These are phyloP conservation scores for Cercospora sp. DNA, from an alignment of 2,329 filamentous ascomycete species.

Conservation along the genomic window DNA sequence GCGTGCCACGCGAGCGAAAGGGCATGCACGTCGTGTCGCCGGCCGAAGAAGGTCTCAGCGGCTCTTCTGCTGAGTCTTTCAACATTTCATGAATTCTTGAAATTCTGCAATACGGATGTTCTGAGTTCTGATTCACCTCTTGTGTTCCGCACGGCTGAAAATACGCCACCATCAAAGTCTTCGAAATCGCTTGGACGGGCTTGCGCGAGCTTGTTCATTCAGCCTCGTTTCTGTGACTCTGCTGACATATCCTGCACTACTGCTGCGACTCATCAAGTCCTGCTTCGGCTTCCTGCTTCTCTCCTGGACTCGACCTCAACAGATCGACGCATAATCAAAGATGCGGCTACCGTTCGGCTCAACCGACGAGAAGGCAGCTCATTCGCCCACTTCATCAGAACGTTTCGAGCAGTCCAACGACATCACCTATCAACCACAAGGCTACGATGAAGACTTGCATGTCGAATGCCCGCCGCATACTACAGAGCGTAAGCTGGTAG, in stretches of 20 bases:
- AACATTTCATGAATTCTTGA: neutral
- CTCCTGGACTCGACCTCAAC: neutral
- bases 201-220: neutral
- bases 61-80: neutral
- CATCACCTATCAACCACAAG: slow-evolving; percentile 6
- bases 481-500: slow-evolving; percentile 48
- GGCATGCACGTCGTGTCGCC: neutral
- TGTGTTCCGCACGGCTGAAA: neutral
- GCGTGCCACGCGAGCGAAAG: neutral
- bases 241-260: neutral
- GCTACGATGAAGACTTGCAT: slow-evolving; percentile 38
- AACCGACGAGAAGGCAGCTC: slow-evolving; percentile 3
- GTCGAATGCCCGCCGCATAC: slow-evolving; percentile 50
- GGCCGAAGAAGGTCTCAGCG: neutral
- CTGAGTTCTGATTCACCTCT: neutral
- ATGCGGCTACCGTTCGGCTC: slow-evolving; percentile 16
- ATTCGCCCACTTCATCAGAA: slow-evolving; percentile 13
- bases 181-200: neutral
- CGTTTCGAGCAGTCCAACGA: slow-evolving; percentile 9
- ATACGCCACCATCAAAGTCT: neutral
- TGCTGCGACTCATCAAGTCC: neutral
- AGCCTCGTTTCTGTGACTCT: neutral
- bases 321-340: neutral
- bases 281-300: neutral
- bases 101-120: neutral